Evolutionary conservation across 306 rosid genomes (phyloP).

Genomic region (Quercus suber): DNA sequence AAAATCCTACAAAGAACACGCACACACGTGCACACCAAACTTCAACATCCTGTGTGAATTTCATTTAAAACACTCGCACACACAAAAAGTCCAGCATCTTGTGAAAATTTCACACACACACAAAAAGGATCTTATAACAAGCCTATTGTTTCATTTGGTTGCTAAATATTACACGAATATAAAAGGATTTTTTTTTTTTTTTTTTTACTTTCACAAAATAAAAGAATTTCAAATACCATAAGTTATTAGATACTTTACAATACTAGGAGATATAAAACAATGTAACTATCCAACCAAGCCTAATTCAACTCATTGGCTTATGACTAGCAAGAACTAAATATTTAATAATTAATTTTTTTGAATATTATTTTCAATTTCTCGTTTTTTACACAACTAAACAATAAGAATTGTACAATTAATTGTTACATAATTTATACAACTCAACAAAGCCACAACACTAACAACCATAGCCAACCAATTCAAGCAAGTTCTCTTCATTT

Average conservation of each 20-base stretch:
- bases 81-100: too few relatives aligned
- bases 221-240: neutral
- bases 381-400: neutral
- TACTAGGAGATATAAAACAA: too few relatives aligned
- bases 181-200: neutral
- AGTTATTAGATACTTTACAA: neutral
- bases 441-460: conserved; percentile 15
- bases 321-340: neutral
- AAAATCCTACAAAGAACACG: neutral
- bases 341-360: neutral
- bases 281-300: neutral
- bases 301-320: neutral
- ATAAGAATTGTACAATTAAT: neutral
- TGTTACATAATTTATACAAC: neutral
- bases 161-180: neutral
- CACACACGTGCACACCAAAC: neutral
- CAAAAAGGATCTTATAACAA: neutral
- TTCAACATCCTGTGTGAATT: neutral
- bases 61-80: too few relatives aligned
- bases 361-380: neutral
- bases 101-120: too few relatives aligned
- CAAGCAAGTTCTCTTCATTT: neutral
- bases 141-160: neutral
- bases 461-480: conserved; percentile 19
- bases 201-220: too few relatives aligned